Conservation (phyloP, 2,329 filamentous ascomycete species). For the Hymenoscyphus fraxineus region DNA sequence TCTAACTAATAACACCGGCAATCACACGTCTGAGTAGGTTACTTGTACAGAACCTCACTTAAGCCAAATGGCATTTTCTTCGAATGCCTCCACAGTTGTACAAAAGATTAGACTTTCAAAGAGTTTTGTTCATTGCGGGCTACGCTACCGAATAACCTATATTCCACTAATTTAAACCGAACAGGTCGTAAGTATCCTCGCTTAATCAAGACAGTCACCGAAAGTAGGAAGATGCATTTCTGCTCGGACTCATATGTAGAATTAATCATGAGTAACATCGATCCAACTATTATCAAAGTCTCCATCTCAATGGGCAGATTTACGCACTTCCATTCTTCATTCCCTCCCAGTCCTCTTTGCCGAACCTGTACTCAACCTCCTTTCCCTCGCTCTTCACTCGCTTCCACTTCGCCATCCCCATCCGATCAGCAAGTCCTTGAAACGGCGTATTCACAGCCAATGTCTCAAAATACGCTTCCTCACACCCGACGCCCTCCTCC, state of each 20-base stretch:
- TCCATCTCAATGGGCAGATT: neutral
- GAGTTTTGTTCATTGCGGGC: too few relatives aligned
- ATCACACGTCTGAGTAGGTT: too few relatives aligned
- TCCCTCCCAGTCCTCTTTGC: conserved; percentile 12
- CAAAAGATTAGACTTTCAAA: too few relatives aligned
- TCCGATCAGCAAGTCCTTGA: conserved; percentile 12
- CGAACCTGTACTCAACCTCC: conserved; percentile 12
- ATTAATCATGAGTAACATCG: neutral
- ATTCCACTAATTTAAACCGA: too few relatives aligned
- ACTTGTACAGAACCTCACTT: too few relatives aligned
- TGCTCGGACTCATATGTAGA: neutral
- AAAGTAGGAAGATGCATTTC: too few relatives aligned
- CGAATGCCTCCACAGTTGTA: too few relatives aligned
- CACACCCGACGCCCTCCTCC: conserved; percentile 6
- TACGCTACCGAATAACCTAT: too few relatives aligned
- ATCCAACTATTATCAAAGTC: neutral
- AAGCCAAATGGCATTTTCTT: too few relatives aligned
- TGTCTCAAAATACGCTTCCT: conserved; percentile 11
- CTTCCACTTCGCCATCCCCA: conserved; percentile 12
- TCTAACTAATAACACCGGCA: too few relatives aligned
- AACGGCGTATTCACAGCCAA: conserved; percentile 9
- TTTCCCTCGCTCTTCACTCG: conserved; percentile 9
- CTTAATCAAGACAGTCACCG: too few relatives aligned
- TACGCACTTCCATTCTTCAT: conserved; percentile 7
- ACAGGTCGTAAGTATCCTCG: too few relatives aligned